These are phyloP conservation scores for Calonectria multiphialidica DNA, from an alignment of 2,329 filamentous ascomycete genomes.

Conservation along the genomic window DNA sequence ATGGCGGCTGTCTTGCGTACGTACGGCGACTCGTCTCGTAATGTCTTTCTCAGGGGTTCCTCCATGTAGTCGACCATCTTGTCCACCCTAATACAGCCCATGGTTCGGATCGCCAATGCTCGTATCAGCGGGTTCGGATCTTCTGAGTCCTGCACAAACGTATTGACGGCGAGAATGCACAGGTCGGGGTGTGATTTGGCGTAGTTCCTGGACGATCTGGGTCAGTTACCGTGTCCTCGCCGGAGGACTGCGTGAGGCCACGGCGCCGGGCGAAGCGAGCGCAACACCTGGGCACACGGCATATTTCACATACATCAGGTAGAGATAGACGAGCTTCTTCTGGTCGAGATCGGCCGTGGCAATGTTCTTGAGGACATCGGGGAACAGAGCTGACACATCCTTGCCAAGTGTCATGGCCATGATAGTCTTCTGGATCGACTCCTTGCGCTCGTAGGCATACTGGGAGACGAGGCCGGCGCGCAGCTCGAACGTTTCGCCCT, in stretches of 20 bases:
- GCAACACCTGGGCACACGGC: constrained; percentile 7
- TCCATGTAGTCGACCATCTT: constrained; percentile 99
- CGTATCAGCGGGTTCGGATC: constrained; percentile 96
- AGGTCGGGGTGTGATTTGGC: constrained; percentile 98
- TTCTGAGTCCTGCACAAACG: constrained; percentile 98
- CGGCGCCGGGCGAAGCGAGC: background rate
- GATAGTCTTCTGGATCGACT: constrained; percentile 99
- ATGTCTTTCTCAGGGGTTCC: constrained; percentile 93
- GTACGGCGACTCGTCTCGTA: constrained; percentile 97
- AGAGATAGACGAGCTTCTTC: constrained; percentile 99
- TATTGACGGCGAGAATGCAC: constrained; percentile 98
- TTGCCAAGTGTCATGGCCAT: constrained; percentile 99
- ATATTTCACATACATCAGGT: constrained; percentile 80
- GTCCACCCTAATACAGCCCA: constrained; percentile 98
- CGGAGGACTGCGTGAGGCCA: background rate
- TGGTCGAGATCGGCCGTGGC: constrained; percentile 94
- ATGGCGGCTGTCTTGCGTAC: constrained; percentile 98
- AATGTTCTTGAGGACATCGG: constrained; percentile 98
- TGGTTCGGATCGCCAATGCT: constrained; percentile 95
- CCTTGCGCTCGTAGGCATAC: constrained; percentile 99
- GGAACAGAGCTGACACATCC: constrained; percentile 96
- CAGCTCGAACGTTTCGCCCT: constrained; percentile 98
- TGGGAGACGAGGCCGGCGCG: constrained; percentile 96
- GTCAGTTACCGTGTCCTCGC: constrained; percentile 27
- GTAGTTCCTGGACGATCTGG: constrained; percentile 81